Percentiles rank a stretch among this genome's conserved stretches.
Evolutionary conservation across 768 basidiomycete genomes (phyloP).

Genomic region (Russula abietina): DNA sequence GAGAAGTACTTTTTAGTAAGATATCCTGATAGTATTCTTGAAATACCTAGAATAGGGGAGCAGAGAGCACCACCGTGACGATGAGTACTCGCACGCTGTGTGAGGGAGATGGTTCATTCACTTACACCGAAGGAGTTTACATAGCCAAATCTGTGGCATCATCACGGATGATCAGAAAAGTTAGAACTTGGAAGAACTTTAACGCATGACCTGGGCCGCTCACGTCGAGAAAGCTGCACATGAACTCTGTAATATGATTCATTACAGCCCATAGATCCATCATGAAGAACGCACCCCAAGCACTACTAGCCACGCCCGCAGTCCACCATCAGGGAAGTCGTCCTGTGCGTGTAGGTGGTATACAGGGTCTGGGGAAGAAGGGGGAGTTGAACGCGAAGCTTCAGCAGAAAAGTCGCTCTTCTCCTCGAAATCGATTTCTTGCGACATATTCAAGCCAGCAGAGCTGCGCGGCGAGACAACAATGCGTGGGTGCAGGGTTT

Average conservation of each 20-base stretch:
- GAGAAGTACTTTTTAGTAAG: constrained; percentile 44
- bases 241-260: constrained; percentile 13
- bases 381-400: too few relatives aligned
- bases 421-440: background rate
- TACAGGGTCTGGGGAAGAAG: background rate
- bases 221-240: constrained; percentile 43
- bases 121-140: constrained; percentile 72
- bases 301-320: constrained; percentile 42
- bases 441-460: background rate
- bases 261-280: background rate
- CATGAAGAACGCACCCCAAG: constrained; percentile 32
- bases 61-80: background rate
- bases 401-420: background rate
- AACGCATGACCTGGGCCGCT: constrained; percentile 21
- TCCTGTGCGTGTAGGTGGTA: background rate
- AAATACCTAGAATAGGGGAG: constrained; percentile 45
- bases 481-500: background rate
- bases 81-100: background rate
- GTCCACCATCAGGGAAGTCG: constrained; percentile 40
- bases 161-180: background rate
- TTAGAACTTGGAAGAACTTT: background rate
- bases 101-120: constrained; percentile 16
- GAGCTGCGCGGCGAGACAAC: background rate
- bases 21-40: constrained; percentile 64
- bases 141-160: constrained; percentile 49